Percentiles rank a stretch among this genome's conserved stretches.
Conservation (phyloP, 2,329 filamentous ascomycete genomes). For the Graphiopsis chlorocephala region DNA sequence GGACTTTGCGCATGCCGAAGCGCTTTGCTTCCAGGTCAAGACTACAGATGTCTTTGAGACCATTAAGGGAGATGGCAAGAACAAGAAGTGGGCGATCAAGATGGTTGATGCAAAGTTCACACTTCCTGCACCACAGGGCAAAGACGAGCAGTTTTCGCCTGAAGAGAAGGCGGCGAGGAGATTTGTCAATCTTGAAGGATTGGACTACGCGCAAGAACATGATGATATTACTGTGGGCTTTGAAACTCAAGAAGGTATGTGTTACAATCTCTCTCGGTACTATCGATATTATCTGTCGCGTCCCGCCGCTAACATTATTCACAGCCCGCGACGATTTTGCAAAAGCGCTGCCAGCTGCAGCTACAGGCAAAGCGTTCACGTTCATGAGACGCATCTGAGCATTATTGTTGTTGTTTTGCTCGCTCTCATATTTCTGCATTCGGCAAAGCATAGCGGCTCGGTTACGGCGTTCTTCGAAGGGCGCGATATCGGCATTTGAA, state of each 20-base stretch:
- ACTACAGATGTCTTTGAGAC: slow-evolving; percentile 78
- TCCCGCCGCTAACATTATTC: slow-evolving; percentile 26
- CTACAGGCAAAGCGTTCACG: slow-evolving; percentile 40
- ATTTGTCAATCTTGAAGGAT: slow-evolving; percentile 81
- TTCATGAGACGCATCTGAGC: slow-evolving; percentile 38
- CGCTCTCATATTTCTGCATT: background rate
- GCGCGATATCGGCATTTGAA: slow-evolving; percentile 1
- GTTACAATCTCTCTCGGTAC: background rate
- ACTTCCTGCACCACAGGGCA: slow-evolving; percentile 60
- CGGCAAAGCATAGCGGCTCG: slow-evolving; percentile 6
- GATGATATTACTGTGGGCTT: slow-evolving; percentile 87
- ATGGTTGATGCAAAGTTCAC: slow-evolving; percentile 90
- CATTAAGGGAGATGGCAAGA: slow-evolving; percentile 38
- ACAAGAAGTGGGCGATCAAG: slow-evolving; percentile 66
- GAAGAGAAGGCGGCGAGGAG: slow-evolving; percentile 58
- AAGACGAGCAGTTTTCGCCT: slow-evolving; percentile 52
- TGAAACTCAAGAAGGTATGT: slow-evolving; percentile 61
- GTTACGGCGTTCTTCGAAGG: background rate
- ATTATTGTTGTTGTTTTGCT: background rate
- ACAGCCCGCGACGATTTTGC: slow-evolving; percentile 47
- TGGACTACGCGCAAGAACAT: slow-evolving; percentile 87
- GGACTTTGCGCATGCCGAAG: slow-evolving; percentile 80
- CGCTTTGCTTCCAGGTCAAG: slow-evolving; percentile 85
- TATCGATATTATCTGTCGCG: background rate
- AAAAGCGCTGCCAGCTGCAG: slow-evolving; percentile 44